These are phyloP conservation scores for Russula earlei DNA, from an alignment of 768 basidiomycete species.

Conservation along the genomic window DNA sequence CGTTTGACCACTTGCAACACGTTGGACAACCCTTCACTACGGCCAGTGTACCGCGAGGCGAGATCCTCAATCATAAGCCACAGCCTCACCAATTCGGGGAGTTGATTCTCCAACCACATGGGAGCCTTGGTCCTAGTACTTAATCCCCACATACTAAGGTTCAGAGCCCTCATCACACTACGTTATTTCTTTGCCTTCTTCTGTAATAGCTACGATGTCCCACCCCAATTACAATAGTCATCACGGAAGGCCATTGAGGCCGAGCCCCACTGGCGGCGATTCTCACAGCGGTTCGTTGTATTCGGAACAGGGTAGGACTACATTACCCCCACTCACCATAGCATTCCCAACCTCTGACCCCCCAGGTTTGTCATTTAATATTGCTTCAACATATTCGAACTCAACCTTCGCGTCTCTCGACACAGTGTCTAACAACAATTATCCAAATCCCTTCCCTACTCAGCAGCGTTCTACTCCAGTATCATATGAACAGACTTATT, in stretches of 20 bases:
- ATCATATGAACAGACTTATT: slow-evolving; percentile 6
- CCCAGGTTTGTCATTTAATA: slow-evolving; percentile 19
- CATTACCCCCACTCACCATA: slow-evolving; percentile 19
- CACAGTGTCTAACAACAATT: slow-evolving; percentile 8
- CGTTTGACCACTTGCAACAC: slow-evolving; percentile 3
- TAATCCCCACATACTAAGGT: slow-evolving; percentile 4
- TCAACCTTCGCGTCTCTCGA: slow-evolving; percentile 10
- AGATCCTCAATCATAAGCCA: slow-evolving; percentile 1
- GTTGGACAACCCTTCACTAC: slow-evolving; percentile 18
- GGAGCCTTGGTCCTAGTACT: not conserved
- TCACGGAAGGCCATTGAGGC: slow-evolving; percentile 11
- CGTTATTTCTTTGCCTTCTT: slow-evolving; percentile 19
- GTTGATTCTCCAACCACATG: not conserved
- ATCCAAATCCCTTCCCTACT: not conserved
- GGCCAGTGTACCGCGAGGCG: slow-evolving; percentile 1
- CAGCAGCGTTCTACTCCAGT: slow-evolving; percentile 13
- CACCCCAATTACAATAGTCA: slow-evolving; percentile 14
- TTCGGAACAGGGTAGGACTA: slow-evolving; percentile 19
- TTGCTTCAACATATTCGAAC: slow-evolving; percentile 9
- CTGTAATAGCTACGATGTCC: slow-evolving; percentile 21
- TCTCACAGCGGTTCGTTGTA: slow-evolving; percentile 19
- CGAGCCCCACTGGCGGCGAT: slow-evolving; percentile 7
- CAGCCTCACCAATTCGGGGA: not conserved
- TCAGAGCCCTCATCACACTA: slow-evolving; percentile 9
- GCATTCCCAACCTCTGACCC: slow-evolving; percentile 16